Base-by-base conservation (phyloP, 1,284 basidiomycete genomes). In the Tilletia setariae region DNA sequence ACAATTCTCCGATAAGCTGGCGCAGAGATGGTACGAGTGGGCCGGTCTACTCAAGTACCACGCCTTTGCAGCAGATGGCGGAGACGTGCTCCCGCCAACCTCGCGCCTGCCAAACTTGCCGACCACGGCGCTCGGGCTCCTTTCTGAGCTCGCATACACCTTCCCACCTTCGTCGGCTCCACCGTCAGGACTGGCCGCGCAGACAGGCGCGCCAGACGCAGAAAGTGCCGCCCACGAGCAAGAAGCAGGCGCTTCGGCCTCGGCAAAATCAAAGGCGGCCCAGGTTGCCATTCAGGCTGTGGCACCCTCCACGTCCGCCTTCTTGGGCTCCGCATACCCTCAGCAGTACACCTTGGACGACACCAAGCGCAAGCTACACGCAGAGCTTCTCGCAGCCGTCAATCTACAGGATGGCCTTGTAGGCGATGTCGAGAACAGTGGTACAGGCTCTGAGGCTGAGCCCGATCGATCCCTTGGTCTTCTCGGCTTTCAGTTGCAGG, bases 291-390 rank as follows among this genome's bases (percentile, higher is more conserved):
- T 67, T 8, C 65, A 65, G 16, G 65, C 64, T 9, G 67, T 77
- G 8, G 73, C 75, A 30, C 65, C 77, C 32, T 71, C 77, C 21
- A 80, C 77, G 0, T 44, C 70, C 11, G 70, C 73, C 1, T 68
- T 80, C 44, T 73, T 82, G 42, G 75, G 77, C 64, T 68, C 79
- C 1, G 79, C 78, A 1, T 82, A 80, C 49, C 80, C 80, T 11
- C 74, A 74, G 59, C 66, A 81, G 2, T 72, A 76, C 49, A 70
- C 66, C 1, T 72, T 82, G 23, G 74, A 79, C 56, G 65, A 64
- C 13, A 70, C 74, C 59, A 76, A 76, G 68, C 69, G 69, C 16
- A 70, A 70, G 59, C 68, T 77, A 0, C 77, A 80, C 49, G 65
- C 71, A 42, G 78, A 79, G 44, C 74, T 81, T 30, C 70, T 82